Percentiles rank a stretch among this genome's conserved stretches.
Evolutionary conservation across 768 basidiomycete genomes (phyloP).

Genomic region (Boletus subcaerulescens): DNA sequence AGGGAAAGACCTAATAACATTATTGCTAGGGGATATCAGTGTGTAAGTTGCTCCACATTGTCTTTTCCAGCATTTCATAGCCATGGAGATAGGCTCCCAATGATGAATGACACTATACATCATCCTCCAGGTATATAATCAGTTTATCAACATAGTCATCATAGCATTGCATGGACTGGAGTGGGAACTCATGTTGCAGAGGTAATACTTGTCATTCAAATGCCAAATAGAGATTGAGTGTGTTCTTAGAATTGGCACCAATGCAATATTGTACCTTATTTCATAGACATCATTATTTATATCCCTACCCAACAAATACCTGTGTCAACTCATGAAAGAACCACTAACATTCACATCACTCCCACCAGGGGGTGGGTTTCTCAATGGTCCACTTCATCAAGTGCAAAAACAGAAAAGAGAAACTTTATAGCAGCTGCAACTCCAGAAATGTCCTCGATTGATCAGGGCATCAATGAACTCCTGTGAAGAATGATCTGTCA

Average conservation of each 20-base stretch:
- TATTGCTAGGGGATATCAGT: slow-evolving; percentile 62
- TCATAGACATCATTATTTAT: slow-evolving; percentile 72
- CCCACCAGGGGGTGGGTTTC: slow-evolving; percentile 12
- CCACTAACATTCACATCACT: slow-evolving; percentile 53
- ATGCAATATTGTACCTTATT: slow-evolving; percentile 75
- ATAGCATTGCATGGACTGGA: slow-evolving; percentile 60
- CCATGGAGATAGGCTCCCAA: slow-evolving; percentile 19
- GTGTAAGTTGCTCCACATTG: slow-evolving; percentile 37
- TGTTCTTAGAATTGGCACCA: slow-evolving; percentile 64
- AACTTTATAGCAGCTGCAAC: slow-evolving; percentile 9
- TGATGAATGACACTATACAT: slow-evolving; percentile 36
- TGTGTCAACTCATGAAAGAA: slow-evolving; percentile 78
- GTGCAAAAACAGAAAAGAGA: slow-evolving; percentile 25
- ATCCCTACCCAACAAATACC: slow-evolving; percentile 76
- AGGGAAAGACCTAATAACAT: slow-evolving; percentile 49
- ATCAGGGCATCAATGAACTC: background rate
- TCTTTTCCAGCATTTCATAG: background rate
- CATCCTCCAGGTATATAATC: slow-evolving; percentile 49
- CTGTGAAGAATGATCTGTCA: background rate
- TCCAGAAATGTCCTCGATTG: slow-evolving; percentile 29
- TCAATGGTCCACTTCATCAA: slow-evolving; percentile 5
- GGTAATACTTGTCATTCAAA: slow-evolving; percentile 37
- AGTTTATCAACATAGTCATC: slow-evolving; percentile 69
- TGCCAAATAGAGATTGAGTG: background rate
- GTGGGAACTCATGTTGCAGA: slow-evolving; percentile 63